Evolutionary conservation across 2,329 filamentous ascomycete species (phyloP).

Genomic region (Whalleya microplaca): DNA sequence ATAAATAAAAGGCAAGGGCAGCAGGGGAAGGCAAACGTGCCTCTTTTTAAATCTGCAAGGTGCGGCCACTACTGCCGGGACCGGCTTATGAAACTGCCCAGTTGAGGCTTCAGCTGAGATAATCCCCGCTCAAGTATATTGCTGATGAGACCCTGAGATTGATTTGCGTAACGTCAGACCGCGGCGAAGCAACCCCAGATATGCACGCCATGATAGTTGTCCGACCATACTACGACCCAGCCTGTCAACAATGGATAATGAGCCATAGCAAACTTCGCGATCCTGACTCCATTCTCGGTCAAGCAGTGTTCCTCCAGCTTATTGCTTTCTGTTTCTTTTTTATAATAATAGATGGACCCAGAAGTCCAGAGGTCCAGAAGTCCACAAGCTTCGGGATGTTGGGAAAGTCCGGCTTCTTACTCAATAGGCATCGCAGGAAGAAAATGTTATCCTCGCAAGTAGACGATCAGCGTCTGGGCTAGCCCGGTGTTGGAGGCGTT

Average conservation of each 20-base stretch:
- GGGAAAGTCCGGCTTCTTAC: background rate
- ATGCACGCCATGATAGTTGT: slow-evolving; percentile 23
- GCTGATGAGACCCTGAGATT: slow-evolving; percentile 26
- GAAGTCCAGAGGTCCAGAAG: background rate
- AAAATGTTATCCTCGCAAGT: background rate
- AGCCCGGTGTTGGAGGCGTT: background rate
- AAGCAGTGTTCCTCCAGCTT: background rate
- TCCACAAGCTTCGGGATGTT: slow-evolving; percentile 1
- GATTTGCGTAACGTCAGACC: slow-evolving; percentile 26
- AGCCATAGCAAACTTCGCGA: slow-evolving; percentile 5
- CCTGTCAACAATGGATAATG: background rate
- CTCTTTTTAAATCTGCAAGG: slow-evolving; percentile 23
- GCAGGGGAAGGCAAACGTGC: slow-evolving; percentile 10
- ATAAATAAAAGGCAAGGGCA: slow-evolving; percentile 12
- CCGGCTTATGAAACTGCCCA: slow-evolving; percentile 26
- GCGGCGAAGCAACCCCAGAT: slow-evolving; percentile 22
- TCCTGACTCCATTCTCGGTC: background rate
- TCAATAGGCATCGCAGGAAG: background rate
- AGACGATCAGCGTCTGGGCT: background rate
- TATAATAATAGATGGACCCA: background rate
- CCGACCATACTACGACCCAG: background rate
- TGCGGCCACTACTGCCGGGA: slow-evolving; percentile 26
- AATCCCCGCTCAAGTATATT: slow-evolving; percentile 26
- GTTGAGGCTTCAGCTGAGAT: slow-evolving; percentile 30
- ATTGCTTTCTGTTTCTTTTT: background rate